phyloP scores from a whole-genome alignment of 2,329 filamentous ascomycete genomes.

The Neonectria faginata region DNA sequence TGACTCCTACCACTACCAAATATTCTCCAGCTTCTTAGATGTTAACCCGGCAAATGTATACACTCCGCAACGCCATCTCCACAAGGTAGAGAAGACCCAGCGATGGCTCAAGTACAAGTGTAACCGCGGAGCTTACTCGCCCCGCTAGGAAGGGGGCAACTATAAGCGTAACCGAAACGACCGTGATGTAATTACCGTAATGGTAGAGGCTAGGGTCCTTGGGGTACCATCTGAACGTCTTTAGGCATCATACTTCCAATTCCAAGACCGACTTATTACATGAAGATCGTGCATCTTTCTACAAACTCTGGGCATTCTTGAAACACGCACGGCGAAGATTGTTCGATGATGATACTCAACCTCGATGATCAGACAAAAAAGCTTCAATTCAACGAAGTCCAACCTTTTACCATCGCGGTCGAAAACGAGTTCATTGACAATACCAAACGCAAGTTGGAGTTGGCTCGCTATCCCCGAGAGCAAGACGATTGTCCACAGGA shows the following conservation, averaged over 20 bases:
- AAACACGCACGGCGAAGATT: not conserved
- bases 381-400: not conserved
- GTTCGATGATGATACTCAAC: not conserved
- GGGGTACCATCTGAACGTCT: too few relatives aligned
- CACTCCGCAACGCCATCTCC: too few relatives aligned
- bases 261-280: not conserved
- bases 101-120: too few relatives aligned
- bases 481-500: conserved; percentile 22
- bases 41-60: too few relatives aligned
- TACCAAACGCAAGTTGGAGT: conserved; percentile 23
- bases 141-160: too few relatives aligned
- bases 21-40: too few relatives aligned
- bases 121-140: too few relatives aligned
- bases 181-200: too few relatives aligned
- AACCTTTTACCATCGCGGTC: conserved; percentile 7
- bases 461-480: conserved; percentile 24
- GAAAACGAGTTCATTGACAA: conserved; percentile 26
- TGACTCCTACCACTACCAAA: too few relatives aligned
- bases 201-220: too few relatives aligned
- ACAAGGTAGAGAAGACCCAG: too few relatives aligned
- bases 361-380: not conserved
- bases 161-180: too few relatives aligned
- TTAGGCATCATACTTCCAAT: not conserved
- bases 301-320: not conserved
- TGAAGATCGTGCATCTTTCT: not conserved